These are phyloP conservation scores for Lumnitzera racemosa DNA, from an alignment of 345 rosid genomes.

Conservation along the genomic window DNA sequence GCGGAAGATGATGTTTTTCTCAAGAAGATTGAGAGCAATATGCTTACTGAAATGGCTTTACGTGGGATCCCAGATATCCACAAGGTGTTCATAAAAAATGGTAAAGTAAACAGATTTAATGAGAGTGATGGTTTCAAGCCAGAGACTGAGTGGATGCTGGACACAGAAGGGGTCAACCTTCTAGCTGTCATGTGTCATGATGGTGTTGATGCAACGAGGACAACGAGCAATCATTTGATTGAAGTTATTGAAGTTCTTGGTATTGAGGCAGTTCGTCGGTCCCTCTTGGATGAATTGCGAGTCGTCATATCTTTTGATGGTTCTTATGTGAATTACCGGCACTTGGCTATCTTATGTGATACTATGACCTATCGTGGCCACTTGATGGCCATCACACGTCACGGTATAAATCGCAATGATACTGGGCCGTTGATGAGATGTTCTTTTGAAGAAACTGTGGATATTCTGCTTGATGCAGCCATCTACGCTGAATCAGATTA, in stretches of 20 bases:
- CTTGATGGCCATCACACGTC: constrained; percentile 97
- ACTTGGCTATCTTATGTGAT: constrained; percentile 92
- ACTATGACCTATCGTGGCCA: constrained; percentile 99
- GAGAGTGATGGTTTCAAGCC: constrained; percentile 78
- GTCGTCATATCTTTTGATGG: constrained; percentile 98
- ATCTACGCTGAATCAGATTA: constrained; percentile 85
- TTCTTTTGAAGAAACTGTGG: constrained; percentile 97
- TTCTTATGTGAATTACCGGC: constrained; percentile 93
- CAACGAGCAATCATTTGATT: constrained; percentile 93
- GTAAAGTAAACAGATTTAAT: constrained; percentile 73
- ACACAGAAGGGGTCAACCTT: constrained; percentile 97
- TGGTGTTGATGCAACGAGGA: constrained; percentile 84
- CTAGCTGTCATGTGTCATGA: constrained; percentile 94
- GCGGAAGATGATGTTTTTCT: constrained; percentile 98
- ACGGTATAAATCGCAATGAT: constrained; percentile 92
- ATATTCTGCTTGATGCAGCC: constrained; percentile 96
- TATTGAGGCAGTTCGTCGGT: constrained; percentile 93
- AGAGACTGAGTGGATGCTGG: constrained; percentile 93
- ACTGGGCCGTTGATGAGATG: constrained; percentile 99
- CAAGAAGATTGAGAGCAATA: constrained; percentile 91
- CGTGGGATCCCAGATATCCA: constrained; percentile 93
- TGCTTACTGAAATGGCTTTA: constrained; percentile 98
- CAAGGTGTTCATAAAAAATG: constrained; percentile 85
- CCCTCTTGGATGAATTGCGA: constrained; percentile 87
- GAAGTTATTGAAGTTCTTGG: constrained; percentile 97